Percentiles rank a stretch among this genome's conserved stretches.
Evolutionary conservation across 2,329 filamentous ascomycete genomes (phyloP).

Genomic region (Neonectria sp.): DNA sequence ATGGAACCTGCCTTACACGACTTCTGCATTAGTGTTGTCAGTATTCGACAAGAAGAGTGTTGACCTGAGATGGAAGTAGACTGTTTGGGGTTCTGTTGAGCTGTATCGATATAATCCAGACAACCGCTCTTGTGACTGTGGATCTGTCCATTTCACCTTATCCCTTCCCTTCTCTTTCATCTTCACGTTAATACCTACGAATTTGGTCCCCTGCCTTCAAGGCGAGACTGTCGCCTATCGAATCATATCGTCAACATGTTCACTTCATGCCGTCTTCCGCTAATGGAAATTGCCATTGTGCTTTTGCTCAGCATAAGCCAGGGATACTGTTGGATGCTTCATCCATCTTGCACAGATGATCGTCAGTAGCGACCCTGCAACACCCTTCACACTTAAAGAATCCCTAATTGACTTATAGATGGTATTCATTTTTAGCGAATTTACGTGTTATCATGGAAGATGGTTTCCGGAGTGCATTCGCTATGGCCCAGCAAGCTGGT

Average conservation of each 20-base stretch:
- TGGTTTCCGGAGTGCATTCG: neutral
- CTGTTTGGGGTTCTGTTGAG: too few species aligned
- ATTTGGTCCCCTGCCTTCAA: too few species aligned
- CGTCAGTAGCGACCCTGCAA: conserved; percentile 6
- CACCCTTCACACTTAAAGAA: neutral
- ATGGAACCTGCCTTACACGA: too few species aligned
- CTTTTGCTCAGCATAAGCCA: conserved; percentile 6
- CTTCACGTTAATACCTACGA: too few species aligned
- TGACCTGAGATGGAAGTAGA: too few species aligned
- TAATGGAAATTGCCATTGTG: conserved; percentile 3
- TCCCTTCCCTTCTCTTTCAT: too few species aligned
- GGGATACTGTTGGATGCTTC: conserved; percentile 14
- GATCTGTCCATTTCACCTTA: too few species aligned
- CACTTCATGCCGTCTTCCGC: neutral
- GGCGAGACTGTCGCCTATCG: too few species aligned
- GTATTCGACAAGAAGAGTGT: too few species aligned
- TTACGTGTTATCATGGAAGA: neutral
- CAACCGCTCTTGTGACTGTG: too few species aligned
- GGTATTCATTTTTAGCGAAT: neutral
- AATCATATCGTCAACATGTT: conserved; percentile 5
- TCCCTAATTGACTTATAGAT: neutral
- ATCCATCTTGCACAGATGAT: conserved; percentile 12
- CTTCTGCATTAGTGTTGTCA: too few species aligned
- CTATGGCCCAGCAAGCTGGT: neutral
- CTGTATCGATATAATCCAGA: too few species aligned